Evolutionary conservation across 371 early-diverging fungal species (phyloP), one percentile per base, ranked within the genome.

Genomic region (Syncephalastrum contaminatum): DNA sequence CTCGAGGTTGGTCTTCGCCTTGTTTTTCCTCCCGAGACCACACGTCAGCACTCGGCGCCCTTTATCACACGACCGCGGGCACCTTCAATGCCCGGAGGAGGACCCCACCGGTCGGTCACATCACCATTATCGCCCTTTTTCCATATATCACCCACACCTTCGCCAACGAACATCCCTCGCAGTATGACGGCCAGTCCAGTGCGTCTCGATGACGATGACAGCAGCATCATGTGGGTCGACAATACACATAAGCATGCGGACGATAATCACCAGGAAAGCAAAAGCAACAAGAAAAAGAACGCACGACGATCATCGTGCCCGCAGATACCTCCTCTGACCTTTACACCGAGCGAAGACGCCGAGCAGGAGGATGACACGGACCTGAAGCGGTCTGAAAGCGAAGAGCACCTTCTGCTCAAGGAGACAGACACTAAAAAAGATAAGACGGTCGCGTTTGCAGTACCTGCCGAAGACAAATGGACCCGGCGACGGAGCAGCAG

Each of bases 1-100:
- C 52, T 91, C n/a, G 85, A 88, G 24, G 52, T 27, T 6, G 41
- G 46, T 8, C 39, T 59, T 5, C 5, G n/a, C 14, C 27, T 44
- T 44, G 19, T 44, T 13, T 44, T 44, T 10, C 45, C 45, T 12
- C 45, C 24, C 15, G 19, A 22, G 6, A 39, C 30, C 7, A 12
- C 59, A 42, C 53, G 59, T 4, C 51, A 58, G 43, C 25, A 51
- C 46, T 58, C 58, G 14, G 58, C 58, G 3, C 58, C 58, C 36
- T 30, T 58, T 27, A 20, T 46, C 20, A 20, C 43, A 49, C 40
- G 43, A 4, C 50, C 47, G 48, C 53, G 60, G 15, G 53, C 60
- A 22, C 45, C 60, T 19, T 54, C 60, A 16, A 27, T 41, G 39
- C 41, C 56, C 16, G 10, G 49, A 6, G 43, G 21, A 42, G 22